Evolutionary conservation across 2,329 filamentous ascomycete species (phyloP).

Genomic region (Xenosphaeropsis pyriputrescens): DNA sequence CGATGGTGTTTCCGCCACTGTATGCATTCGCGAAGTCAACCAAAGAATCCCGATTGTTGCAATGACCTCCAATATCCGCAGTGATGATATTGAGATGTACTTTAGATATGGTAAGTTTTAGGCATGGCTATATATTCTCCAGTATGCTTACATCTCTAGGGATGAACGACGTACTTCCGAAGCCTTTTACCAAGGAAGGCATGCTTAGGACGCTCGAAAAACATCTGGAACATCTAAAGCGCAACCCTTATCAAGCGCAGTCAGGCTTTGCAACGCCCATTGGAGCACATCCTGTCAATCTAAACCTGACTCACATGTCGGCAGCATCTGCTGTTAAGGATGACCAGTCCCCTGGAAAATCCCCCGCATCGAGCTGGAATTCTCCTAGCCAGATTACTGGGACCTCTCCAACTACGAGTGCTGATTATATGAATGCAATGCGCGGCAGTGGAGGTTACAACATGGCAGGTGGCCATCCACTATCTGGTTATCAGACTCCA

Average conservation of each 20-base stretch:
- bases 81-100: conserved; percentile 93
- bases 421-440: conserved; percentile 14
- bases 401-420: conserved; percentile 11
- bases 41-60: conserved; percentile 79
- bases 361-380: conserved; percentile 17
- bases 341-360: conserved; percentile 17
- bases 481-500: conserved; percentile 6
- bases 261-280: conserved; percentile 12
- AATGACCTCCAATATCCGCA: conserved; percentile 97
- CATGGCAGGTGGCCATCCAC: conserved; percentile 14
- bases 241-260: conserved; percentile 19
- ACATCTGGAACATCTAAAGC: conserved; percentile 73
- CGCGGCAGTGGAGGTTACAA: conserved; percentile 12
- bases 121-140: conserved; percentile 5
- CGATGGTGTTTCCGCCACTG: conserved; percentile 87
- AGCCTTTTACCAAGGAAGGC: conserved; percentile 85
- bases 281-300: conserved; percentile 8
- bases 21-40: conserved; percentile 80
- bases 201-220: conserved; percentile 79
- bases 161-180: conserved; percentile 95
- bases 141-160: conserved; percentile 32
- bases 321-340: conserved; percentile 16
- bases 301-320: conserved; percentile 16
- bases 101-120: conserved; percentile 73
- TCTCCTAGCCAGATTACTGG: conserved; percentile 16